phyloP scores from a whole-genome alignment of 305 asterid species.

The Solanum aculeatissimum region DNA sequence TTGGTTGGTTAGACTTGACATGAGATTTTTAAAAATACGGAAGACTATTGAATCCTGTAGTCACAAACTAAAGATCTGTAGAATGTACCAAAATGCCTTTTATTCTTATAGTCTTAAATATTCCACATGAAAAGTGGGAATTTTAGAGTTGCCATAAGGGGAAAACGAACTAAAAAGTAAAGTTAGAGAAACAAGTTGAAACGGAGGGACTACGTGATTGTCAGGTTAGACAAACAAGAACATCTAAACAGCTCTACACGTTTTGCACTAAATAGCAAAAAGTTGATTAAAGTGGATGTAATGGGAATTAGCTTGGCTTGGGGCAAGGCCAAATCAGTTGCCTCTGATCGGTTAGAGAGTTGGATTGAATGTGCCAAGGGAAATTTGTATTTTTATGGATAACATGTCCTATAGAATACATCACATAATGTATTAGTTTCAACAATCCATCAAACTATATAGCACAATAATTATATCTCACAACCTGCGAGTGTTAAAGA shows the following conservation, averaged over 20 bases:
- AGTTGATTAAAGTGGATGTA: not conserved
- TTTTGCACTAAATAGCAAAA: not conserved
- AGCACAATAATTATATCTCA: not conserved
- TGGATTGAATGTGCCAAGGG: not conserved
- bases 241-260: not conserved
- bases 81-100: too few species aligned
- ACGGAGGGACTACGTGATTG: not conserved
- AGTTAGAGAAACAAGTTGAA: not conserved
- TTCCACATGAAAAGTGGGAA: not conserved
- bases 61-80: too few species aligned
- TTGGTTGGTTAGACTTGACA: not conserved
- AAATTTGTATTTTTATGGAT: not conserved
- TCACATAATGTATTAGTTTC: not conserved
- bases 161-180: not conserved
- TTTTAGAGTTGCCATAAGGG: not conserved
- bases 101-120: too few species aligned
- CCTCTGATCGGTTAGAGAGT: not conserved
- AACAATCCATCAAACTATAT: not conserved
- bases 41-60: not conserved
- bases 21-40: not conserved
- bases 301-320: not conserved
- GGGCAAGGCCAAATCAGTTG: not conserved
- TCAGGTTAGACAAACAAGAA: not conserved
- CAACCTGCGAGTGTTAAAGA: not conserved
- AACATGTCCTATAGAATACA: not conserved